These are phyloP conservation scores for Truncatella angustata DNA, from an alignment of 2,329 filamentous ascomycete species.

Conservation along the genomic window DNA sequence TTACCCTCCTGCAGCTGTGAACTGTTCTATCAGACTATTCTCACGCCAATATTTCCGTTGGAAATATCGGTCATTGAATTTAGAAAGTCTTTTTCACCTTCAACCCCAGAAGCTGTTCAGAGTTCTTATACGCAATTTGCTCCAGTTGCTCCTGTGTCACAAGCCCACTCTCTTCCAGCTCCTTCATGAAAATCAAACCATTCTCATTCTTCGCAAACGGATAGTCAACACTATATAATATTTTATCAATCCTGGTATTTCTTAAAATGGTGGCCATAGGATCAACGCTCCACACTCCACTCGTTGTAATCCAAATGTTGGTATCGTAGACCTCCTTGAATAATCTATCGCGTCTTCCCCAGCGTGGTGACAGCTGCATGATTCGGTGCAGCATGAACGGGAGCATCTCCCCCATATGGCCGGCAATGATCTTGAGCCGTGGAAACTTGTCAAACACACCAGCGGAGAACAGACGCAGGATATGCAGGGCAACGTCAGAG, in stretches of 20 bases:
- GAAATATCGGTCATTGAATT: too few relatives aligned
- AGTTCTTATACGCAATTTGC: slow-evolving; percentile 48
- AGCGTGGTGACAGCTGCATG: slow-evolving; percentile 23
- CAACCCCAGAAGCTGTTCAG: slow-evolving; percentile 30
- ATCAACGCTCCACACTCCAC: slow-evolving; percentile 48
- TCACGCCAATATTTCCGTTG: too few relatives aligned
- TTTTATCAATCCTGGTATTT: slow-evolving; percentile 45
- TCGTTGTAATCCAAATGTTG: slow-evolving; percentile 59
- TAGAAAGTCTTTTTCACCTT: background rate
- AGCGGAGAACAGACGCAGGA: slow-evolving; percentile 26
- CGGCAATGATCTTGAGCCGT: slow-evolving; percentile 35
- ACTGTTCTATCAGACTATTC: too few relatives aligned
- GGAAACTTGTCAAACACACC: slow-evolving; percentile 34
- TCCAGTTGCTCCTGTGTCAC: slow-evolving; percentile 47
- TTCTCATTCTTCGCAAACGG: slow-evolving; percentile 51
- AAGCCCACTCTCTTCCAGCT: slow-evolving; percentile 47
- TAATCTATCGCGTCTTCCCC: slow-evolving; percentile 28
- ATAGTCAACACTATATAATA: slow-evolving; percentile 58
- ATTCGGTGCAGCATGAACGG: slow-evolving; percentile 54
- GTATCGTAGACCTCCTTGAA: slow-evolving; percentile 51
- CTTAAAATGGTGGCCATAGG: slow-evolving; percentile 43
- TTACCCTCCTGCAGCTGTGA: too few relatives aligned
- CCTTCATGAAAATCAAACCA: slow-evolving; percentile 45
- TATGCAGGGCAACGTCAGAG: slow-evolving; percentile 31
- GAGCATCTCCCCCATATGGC: slow-evolving; percentile 44